phyloP scores from a whole-genome alignment of 2,329 filamentous ascomycete species.

The Ceratocystis cacaofunesta region DNA sequence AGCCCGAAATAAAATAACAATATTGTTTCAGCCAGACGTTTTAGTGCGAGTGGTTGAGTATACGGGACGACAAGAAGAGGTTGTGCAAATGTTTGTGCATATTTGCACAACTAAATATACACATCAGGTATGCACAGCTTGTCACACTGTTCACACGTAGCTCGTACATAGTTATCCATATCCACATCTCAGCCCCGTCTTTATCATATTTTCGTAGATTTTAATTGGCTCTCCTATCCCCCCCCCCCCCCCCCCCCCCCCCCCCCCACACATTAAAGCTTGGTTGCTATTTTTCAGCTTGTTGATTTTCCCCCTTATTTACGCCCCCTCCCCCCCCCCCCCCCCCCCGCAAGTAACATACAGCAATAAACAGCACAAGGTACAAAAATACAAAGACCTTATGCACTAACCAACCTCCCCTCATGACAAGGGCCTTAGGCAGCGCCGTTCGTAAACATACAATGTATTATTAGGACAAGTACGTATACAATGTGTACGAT shows the following conservation, averaged over 20 bases:
- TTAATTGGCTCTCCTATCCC: too few relatives aligned
- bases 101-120: background rate
- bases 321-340: background rate
- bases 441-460: background rate
- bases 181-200: background rate
- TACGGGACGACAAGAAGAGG: too few relatives aligned
- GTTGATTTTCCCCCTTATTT: too few relatives aligned
- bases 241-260: background rate
- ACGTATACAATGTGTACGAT: background rate
- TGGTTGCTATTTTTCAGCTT: too few relatives aligned
- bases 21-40: too few relatives aligned
- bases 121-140: background rate
- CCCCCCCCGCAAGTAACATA: background rate
- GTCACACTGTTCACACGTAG: background rate
- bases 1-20: too few relatives aligned
- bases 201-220: background rate
- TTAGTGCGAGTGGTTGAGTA: too few relatives aligned
- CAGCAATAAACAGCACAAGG: background rate
- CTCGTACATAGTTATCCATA: background rate
- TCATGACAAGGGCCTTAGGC: background rate
- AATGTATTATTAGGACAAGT: background rate
- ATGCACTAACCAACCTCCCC: background rate
- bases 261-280: too few relatives aligned
- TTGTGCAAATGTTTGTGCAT: background rate
- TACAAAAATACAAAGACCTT: background rate